Evolutionary conservation across 305 asterid genomes (phyloP), one percentile per base, ranked within the genome.

Genomic region (Plantago coronopus): DNA sequence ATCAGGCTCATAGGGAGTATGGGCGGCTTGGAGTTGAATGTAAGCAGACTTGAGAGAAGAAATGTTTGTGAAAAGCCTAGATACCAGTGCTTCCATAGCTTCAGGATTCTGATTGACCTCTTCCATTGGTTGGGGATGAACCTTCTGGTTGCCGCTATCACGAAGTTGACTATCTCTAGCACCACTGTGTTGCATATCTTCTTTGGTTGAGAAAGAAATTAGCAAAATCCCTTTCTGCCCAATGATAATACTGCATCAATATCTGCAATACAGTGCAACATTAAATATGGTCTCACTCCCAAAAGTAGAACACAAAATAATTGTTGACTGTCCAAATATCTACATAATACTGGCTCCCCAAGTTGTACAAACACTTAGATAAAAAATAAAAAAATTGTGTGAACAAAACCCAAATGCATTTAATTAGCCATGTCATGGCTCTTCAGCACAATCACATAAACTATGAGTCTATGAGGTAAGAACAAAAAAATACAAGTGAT

Each of bases 71-170:
- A 93, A 93, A 61, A 89, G 89, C 72, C 83, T 83, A 19, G 96
- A 79, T 17, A 93, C 84, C 15, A 93, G 67, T 56, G 87, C 84
- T 75, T 89, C 97, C 75, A 93, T 76, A 59, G 99, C 95, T 77
- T 93, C 96, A 12, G 97, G 97, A 63, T 75, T 85, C 69, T 89
- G 97, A 71, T 81, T 68, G 54, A 95, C 82, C 69, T 93, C 97
- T 73, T 85, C 99, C 99, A 93, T 93, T 47, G 99, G 99, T 69
- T 93, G 97, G 62, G 99, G 99, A 68, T 93, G 96, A 77, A 93
- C 96, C 86, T 89, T 93, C 64, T 89, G 97, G 86, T 80, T 83
- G 82, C 87, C 83, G 87, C 78, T 87, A 67, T 93, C 99, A 69
- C 96, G 98, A 74, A 81, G 86, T 81, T 87, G 97, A 75, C 80